A percentile compares a stretch with the other conserved stretches of the same genome.
Conservation (phyloP, 768 basidiomycete genomes). For the Goffeauzyma gilvescens region DNA sequence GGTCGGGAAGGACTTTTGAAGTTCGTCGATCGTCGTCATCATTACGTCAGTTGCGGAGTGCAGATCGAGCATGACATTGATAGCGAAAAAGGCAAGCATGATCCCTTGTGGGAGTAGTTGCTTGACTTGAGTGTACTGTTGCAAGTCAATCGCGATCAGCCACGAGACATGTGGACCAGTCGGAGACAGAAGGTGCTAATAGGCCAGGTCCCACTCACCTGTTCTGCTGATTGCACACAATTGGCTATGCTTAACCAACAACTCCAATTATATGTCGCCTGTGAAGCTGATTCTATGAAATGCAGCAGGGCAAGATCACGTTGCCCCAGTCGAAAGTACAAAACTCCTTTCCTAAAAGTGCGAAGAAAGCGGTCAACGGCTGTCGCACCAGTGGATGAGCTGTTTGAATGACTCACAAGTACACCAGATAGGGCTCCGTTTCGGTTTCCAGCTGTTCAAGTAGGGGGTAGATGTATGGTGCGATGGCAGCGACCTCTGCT, state of each 20-base stretch:
- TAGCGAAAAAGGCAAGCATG: conserved; percentile 55
- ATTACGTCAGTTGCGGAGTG: conserved; percentile 77
- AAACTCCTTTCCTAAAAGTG: conserved; percentile 51
- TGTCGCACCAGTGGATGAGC: not conserved
- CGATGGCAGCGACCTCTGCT: conserved; percentile 25
- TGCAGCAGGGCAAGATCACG: conserved; percentile 73
- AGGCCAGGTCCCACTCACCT: conserved; percentile 38
- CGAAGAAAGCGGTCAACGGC: not conserved
- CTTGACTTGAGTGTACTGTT: conserved; percentile 30
- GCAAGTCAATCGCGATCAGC: not conserved
- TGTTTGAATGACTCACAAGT: conserved; percentile 12
- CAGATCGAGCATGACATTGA: conserved; percentile 73
- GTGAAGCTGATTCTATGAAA: conserved; percentile 52
- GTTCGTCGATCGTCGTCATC: conserved; percentile 56
- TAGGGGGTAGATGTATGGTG: conserved; percentile 22
- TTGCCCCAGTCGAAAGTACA: conserved; percentile 57
- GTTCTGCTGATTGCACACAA: conserved; percentile 64
- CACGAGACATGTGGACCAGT: not conserved
- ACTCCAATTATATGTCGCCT: conserved; percentile 86
- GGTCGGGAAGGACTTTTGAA: conserved; percentile 61
- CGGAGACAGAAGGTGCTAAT: not conserved
- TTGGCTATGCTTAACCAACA: conserved; percentile 60
- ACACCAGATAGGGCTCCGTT: conserved; percentile 25
- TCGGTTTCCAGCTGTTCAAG: conserved; percentile 23
- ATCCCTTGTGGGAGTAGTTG: conserved; percentile 41